phyloP scores from a whole-genome alignment of 2,329 filamentous ascomycete species.

The Thielaviopsis cerberus region DNA sequence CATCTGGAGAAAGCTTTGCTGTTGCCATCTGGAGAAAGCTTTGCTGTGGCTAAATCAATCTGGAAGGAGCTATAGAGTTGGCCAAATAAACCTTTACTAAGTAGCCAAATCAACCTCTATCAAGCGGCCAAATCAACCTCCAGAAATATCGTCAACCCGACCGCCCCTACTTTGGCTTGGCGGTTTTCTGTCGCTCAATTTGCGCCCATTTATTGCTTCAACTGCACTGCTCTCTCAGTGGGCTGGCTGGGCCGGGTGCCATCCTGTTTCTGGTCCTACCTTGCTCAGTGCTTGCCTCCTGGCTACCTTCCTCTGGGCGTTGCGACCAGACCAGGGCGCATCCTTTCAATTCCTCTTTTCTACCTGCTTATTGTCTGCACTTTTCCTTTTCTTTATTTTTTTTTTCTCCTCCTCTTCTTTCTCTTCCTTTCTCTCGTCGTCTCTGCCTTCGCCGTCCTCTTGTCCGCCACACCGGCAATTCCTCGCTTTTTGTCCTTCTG shows the following conservation, averaged over 20 bases:
- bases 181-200: background rate
- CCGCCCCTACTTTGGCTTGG: background rate
- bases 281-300: background rate
- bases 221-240: background rate
- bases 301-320: background rate
- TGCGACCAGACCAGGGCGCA: background rate
- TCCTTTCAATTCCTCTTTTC: background rate
- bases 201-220: background rate
- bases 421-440: conserved; percentile 12
- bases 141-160: background rate
- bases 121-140: background rate
- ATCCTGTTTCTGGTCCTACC: background rate
- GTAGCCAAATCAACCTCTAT: no score
- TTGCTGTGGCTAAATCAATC: no score
- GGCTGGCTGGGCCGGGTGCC: background rate
- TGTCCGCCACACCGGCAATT: conserved; percentile 11
- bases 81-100: no score
- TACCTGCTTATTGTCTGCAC: background rate
- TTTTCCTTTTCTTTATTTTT: conserved; percentile 1
- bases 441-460: conserved; percentile 13
- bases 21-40: no score
- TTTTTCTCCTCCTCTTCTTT: background rate
- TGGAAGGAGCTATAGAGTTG: no score
- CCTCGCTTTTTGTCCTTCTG: conserved; percentile 15
- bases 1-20: no score